Evolutionary conservation across 352 stramenopile species (phyloP), one percentile per base, ranked within the genome.

Genomic region (Peronospora destructor): DNA sequence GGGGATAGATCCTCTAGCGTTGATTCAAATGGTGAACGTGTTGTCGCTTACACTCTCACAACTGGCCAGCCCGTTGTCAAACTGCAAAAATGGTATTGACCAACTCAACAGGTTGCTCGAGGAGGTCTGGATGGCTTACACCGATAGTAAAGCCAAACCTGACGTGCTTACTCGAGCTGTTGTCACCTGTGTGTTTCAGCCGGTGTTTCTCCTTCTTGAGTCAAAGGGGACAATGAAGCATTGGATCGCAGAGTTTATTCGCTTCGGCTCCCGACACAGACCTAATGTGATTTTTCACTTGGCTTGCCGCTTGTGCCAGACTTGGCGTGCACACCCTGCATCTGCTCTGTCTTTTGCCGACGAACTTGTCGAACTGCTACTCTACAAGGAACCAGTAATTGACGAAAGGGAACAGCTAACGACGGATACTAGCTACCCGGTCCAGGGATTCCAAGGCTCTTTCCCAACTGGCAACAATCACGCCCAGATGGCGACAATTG

Each of bases 241-340:
- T 25, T 90, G 76, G 78, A 66, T 88, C 23, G 51, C 55, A 14
- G 69, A 65, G 6, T 67, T 87, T 38, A 46, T 78, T 30, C 33
- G 38, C 21, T 88, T 87, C 49, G 82, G 76, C 28, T 54, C 76
- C 17, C 51, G 63, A 4, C 59, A 87, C 33, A 66, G 82, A 4
- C 82, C 82, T 3, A 90, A 90, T 39, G 82, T 89, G 11, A 59
- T 92, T 12, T 92, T 86, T 59, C 82, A 92, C 64, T 37, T 92
- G 21, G 43, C 69, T 25, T 88, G 75, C 30, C 74, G 74, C 2
- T 58, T 92, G 14, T 78, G 60, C 4, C 76, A 85, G 53, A 60
- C 78, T 29, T 90, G 78, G 78, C 71, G 77, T 10, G 65, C 72
- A 5, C 64, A 72, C 8, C 82, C 77, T 3, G 38, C 50, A 0